Percentiles rank a stretch among this genome's conserved stretches.
Conservation (phyloP, 2,329 filamentous ascomycete genomes). For the Rhynchosporium secalis region DNA sequence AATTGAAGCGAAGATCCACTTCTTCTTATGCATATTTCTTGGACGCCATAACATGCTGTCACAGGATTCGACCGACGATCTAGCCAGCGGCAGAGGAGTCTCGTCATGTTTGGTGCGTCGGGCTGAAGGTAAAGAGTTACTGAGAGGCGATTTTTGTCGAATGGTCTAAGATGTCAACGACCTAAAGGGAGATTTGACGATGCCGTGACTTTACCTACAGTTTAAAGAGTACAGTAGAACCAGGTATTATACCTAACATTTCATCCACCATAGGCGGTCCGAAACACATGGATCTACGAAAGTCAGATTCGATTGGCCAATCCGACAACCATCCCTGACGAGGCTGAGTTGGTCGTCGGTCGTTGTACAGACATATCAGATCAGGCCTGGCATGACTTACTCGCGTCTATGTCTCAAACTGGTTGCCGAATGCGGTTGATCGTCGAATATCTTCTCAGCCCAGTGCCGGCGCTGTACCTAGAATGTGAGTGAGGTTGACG, state of each 20-base stretch:
- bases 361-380: neutral
- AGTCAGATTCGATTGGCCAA: constrained; percentile 26
- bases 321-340: constrained; percentile 4
- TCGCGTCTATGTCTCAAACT: constrained; percentile 46
- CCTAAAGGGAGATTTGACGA: neutral
- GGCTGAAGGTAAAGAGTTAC: constrained; percentile 53
- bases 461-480: constrained; percentile 53
- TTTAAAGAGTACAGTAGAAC: constrained; percentile 55
- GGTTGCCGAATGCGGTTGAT: constrained; percentile 52
- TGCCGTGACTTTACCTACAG: constrained; percentile 44
- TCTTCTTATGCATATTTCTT: constrained; percentile 55
- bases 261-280: constrained; percentile 49
- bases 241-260: constrained; percentile 47
- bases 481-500: constrained; percentile 24
- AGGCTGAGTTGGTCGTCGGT: constrained; percentile 22
- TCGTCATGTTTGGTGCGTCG: constrained; percentile 38
- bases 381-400: constrained; percentile 39
- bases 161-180: constrained; percentile 44
- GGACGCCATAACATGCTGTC: constrained; percentile 53
- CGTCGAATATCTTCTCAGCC: constrained; percentile 61
- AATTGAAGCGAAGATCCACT: constrained; percentile 52
- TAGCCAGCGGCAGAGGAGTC: constrained; percentile 39
- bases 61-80: constrained; percentile 34
- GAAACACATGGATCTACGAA: constrained; percentile 47
- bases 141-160: constrained; percentile 56